Evolutionary conservation across 805 yeast species (phyloP).

Genomic region (Cyberlindnera lachancei): DNA sequence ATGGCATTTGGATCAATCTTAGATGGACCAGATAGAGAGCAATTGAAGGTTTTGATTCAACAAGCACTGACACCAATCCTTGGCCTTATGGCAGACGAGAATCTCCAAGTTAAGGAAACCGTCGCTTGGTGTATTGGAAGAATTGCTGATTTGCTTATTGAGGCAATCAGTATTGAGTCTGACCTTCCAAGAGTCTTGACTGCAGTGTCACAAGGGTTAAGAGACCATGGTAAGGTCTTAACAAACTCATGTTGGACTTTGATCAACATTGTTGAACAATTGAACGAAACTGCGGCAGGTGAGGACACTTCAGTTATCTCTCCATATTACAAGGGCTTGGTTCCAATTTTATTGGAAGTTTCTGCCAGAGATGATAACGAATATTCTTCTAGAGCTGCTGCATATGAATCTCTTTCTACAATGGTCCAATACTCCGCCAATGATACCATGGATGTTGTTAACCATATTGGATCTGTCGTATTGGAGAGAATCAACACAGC

Average conservation of each 20-base stretch:
- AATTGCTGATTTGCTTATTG: conserved; percentile 80
- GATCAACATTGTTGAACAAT: conserved; percentile 84
- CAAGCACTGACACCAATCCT: conserved; percentile 83
- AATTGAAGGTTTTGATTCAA: conserved; percentile 57
- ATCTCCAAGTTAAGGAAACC: conserved; percentile 87
- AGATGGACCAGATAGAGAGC: conserved; percentile 83
- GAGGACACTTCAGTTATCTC: conserved; percentile 56
- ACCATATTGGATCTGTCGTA: conserved; percentile 67
- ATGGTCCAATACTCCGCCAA: conserved; percentile 69
- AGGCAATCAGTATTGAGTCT: conserved; percentile 57
- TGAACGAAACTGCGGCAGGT: conserved; percentile 42
- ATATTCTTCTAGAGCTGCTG: conserved; percentile 85
- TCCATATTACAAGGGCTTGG: conserved; percentile 58
- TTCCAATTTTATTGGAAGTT: conserved; percentile 63
- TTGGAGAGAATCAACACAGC: conserved; percentile 68
- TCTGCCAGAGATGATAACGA: conserved; percentile 77
- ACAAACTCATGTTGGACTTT: conserved; percentile 98
- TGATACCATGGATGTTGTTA: conserved; percentile 61
- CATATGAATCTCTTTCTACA: conserved; percentile 86
- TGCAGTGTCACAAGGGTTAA: conserved; percentile 73
- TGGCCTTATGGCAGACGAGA: conserved; percentile 62
- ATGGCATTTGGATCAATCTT: conserved; percentile 98
- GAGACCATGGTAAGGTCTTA: conserved; percentile 86
- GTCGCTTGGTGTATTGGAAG: conserved; percentile 98
- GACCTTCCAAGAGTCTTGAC: conserved; percentile 66